Base-by-base conservation (phyloP, 1,139 yeast genomes). In the Maudiozyma humilis region DNA sequence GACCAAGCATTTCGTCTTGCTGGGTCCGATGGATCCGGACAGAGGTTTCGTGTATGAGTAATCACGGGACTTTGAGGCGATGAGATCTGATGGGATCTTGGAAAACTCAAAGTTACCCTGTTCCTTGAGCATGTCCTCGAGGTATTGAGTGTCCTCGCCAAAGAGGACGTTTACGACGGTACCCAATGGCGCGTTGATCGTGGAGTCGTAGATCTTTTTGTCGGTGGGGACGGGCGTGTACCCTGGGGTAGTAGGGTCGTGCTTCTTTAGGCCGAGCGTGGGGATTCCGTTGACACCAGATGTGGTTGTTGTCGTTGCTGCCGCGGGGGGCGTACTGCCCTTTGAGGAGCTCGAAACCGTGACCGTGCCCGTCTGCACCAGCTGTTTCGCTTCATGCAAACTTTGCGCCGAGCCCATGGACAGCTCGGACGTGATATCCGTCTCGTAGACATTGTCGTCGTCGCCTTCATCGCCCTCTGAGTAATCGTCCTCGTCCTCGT, bases 21-120 rank as follows among this genome's bases (percentile, higher is more conserved):
- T 89, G 8, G 98, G 98, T 0, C 97, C 98, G 48, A 93, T 82
- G 1, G 95, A 78, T 0, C 81, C 87, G 46, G 74, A 70, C 46
- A 91, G 68, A 1, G 96, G 97, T 63, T 89, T 89, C 33, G 71
- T 72, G 62, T 87, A 93, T 3, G 74, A 70, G 59, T 81, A 89
- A 34, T 71, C 68, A 50, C 98, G 73, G 40, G 55, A 54, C 46
- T 68, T 68, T 17, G 63, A 54, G 3, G 67, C 67, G 14, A 58
- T 35, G 47, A 78, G 69, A n/a, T n/a, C n/a, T 13, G 70, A 68
- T 0, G 79, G 71, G 38, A 87, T 72, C 2, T 71, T 75, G 2
- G 78, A 69, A 14, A 88, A 73, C 41, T 86, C 84, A 46, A 72
- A 72, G 62, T 87, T 87, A 56, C 83, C 84, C 54, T 84, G 91